Evolutionary conservation across 2,329 filamentous ascomycete species (phyloP), one percentile per base, ranked within the genome.

Genomic region (Diaporthe ampelina): DNA sequence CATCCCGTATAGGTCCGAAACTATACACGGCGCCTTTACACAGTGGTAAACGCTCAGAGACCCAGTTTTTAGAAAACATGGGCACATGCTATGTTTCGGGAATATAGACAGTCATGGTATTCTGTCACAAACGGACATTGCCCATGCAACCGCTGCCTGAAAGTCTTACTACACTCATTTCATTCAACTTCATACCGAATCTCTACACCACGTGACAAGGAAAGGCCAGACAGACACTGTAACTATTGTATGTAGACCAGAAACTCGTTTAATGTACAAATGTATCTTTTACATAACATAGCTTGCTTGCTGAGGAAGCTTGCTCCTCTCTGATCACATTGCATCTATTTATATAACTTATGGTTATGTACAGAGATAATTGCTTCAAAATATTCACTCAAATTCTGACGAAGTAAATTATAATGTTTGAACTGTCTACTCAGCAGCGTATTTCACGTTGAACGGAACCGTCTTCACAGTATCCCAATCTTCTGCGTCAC

Each of bases 401-500:
- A 17, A 35, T 17, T 37, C 1, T 15, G 5, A 26, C n/a, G 0
- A 15, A 19, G 2, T n/a, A 17, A 24, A 35, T 35, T 24, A 10
- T 50, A 4, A 48, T n/a, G 6, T 6, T 52, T 8, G 13, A 52
- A 13, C 15, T 67, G 15, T 24, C 29, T 65, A 65, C 3, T 50
- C 29, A 24, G 43, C 43, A 67, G 29, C 21, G 56, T 72, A 72
- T 35, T 10, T 37, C 17, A 72, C 43, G 8, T 72, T 50, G 35
- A 72, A 72, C 15, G 70, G 57, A 37, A 40, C 58, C 6, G 58
- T 72, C 58, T 43, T 52, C 24, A 72, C 70, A 6, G 71, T 67
- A 24, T 80, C 76, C 74, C 77, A 81, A 56, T 81, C 80, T 37
- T 76, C 76, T 9, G 74, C 73, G 35, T 77, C 77, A 0, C 57